These are phyloP conservation scores for Brettanomyces custersianus DNA, from an alignment of 805 yeast species.

Conservation along the genomic window DNA sequence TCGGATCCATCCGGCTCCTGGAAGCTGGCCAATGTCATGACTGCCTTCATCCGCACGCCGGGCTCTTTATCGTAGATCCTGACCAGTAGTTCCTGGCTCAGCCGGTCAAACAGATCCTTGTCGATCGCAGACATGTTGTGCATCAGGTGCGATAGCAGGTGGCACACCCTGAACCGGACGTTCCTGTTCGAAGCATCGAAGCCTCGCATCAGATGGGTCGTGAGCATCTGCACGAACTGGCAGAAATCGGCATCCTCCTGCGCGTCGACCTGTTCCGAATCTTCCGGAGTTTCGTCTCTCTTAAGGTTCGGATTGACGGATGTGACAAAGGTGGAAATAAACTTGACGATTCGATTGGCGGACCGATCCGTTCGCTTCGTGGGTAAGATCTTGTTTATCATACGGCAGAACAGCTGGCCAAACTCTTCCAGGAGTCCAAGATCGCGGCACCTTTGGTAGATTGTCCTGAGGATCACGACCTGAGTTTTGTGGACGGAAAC, in stretches of 20 bases:
- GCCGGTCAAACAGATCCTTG: conserved; percentile 54
- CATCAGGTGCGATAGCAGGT: conserved; percentile 62
- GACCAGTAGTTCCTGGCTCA: conserved; percentile 51
- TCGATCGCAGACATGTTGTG: conserved; percentile 68
- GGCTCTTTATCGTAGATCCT: conserved; percentile 73
- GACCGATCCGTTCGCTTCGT: conserved; percentile 59
- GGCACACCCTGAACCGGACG: conserved; percentile 76
- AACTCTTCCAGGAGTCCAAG: conserved; percentile 51
- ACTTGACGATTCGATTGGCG: conserved; percentile 71
- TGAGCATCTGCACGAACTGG: conserved; percentile 49
- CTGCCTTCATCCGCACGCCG: conserved; percentile 74
- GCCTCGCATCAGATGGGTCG: conserved; percentile 68
- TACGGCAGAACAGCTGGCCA: conserved; percentile 45
- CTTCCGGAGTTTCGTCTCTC: conserved; percentile 17
- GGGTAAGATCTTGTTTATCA: conserved; percentile 57
- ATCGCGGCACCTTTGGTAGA: conserved; percentile 47
- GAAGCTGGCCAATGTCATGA: conserved; percentile 67
- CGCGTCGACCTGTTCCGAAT: conserved; percentile 22
- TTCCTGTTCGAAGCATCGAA: conserved; percentile 64
- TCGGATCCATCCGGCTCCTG: conserved; percentile 47
- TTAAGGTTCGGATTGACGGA: conserved; percentile 27
- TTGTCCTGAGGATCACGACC: conserved; percentile 48
- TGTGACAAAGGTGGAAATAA: conserved; percentile 51
- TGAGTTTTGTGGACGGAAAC: conserved; percentile 73
- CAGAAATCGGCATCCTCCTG: conserved; percentile 30